phyloP scores from a whole-genome alignment of 306 rosid species.

The Leucaena leucocephala region DNA sequence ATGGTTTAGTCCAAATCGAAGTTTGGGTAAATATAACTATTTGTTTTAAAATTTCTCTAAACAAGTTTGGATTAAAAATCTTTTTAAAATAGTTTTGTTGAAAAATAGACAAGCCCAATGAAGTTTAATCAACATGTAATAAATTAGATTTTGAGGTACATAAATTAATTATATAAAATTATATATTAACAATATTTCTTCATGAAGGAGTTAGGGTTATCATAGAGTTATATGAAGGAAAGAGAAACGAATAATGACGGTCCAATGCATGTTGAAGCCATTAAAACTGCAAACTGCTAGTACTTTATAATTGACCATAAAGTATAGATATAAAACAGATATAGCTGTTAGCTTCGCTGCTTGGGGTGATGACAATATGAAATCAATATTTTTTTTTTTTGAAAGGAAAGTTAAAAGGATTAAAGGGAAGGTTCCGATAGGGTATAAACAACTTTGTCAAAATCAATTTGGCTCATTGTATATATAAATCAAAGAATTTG shows the following conservation, averaged over 20 bases:
- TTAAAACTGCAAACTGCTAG: slow-evolving; percentile 17
- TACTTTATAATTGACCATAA: background rate
- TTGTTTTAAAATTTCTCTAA: no score
- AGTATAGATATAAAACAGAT: background rate
- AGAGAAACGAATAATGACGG: background rate
- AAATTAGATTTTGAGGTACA: background rate
- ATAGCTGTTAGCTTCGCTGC: slow-evolving; percentile 17
- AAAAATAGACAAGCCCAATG: no score
- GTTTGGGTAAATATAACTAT: no score
- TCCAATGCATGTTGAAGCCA: slow-evolving; percentile 39
- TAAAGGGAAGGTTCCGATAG: slow-evolving; percentile 27
- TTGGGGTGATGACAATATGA: slow-evolving; percentile 33
- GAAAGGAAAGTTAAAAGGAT: slow-evolving; percentile 31
- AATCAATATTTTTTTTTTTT: slow-evolving; percentile 5
- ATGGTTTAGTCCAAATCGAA: no score
- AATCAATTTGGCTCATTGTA: background rate
- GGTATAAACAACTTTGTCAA: slow-evolving; percentile 29
- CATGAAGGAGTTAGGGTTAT: background rate
- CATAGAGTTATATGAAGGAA: background rate
- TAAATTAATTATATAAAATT: background rate
- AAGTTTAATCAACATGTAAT: background rate
- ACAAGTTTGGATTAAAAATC: no score
- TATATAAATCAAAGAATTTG: no score
- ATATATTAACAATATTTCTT: background rate
- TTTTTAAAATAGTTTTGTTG: no score